Base-by-base conservation (phyloP, 805 yeast genomes). In the Candida golubevii region DNA sequence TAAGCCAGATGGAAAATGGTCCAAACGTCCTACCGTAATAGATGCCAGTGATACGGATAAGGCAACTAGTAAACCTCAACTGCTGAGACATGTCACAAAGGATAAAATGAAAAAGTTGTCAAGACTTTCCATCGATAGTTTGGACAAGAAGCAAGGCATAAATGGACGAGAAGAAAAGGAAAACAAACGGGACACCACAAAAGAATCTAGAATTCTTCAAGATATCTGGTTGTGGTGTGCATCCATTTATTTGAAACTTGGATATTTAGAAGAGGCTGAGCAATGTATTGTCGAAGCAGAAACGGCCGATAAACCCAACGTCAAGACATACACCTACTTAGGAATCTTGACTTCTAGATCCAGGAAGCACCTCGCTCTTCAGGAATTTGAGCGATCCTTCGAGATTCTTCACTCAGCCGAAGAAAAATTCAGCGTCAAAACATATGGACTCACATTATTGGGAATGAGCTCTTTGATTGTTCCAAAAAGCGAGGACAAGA, bases 191-290 rank as follows among this genome's bases (percentile, higher is more conserved):
- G 36, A 33, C 23, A 33, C 36, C 27, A 26, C 41, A 6, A 39
- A 40, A 23, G 50, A 45, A n/a, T 35, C 26, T 13, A 45, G 38
- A 23, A 55, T 79, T 8, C 58, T 82, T 37, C 88, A 82, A 54
- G 71, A 72, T 30, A 57, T 87, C 23, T 89, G 97, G 96, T 60
- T 89, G 39, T 79, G 88, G 78, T 74, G 87, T 0, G 74, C 88
- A 0, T 73, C 75, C 32, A 65, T 88, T 26, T 88, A 87, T 58
- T 66, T 77, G 54, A 75, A 77, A 46, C 72, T 77, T 6, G 81
- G 77, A 1, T 61, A 77, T 33, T 50, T 66, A 1, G 72, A 67
- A 2, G 95, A 88, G 42, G 80, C 90, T 1, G 81, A 80, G 54
- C 80, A 77, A 46, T 83, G 95, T 38, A 73, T 88, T 5, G 72